Conservation (phyloP, 2,329 filamentous ascomycete genomes). For the Colletotrichum spinosum region DNA sequence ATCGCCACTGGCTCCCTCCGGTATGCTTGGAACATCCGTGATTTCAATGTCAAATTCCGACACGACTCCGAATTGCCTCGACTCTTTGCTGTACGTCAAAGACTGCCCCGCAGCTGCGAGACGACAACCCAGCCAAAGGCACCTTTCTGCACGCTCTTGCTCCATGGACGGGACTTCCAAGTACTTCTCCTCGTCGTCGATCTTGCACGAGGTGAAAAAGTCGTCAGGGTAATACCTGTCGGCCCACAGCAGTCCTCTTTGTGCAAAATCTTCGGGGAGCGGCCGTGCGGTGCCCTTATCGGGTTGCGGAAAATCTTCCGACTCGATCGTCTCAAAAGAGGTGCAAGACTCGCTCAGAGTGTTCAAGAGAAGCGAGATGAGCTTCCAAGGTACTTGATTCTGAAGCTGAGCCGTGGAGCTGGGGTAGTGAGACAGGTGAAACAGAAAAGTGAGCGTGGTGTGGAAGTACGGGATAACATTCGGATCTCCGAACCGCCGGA, state of each 20-base stretch:
- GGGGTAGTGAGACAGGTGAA: slow-evolving; percentile 54
- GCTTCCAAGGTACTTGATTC: slow-evolving; percentile 63
- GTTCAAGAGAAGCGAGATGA: slow-evolving; percentile 56
- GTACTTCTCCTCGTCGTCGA: slow-evolving; percentile 75
- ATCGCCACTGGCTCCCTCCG: not conserved
- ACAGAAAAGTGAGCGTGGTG: slow-evolving; percentile 70
- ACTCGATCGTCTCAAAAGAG: slow-evolving; percentile 39
- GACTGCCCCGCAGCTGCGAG: slow-evolving; percentile 57
- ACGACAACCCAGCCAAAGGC: slow-evolving; percentile 67
- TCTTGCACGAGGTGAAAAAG: slow-evolving; percentile 69
- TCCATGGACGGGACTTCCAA: slow-evolving; percentile 71
- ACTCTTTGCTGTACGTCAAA: slow-evolving; percentile 56
- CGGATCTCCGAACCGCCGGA: slow-evolving; percentile 58
- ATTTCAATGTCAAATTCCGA: slow-evolving; percentile 48
- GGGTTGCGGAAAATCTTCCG: slow-evolving; percentile 59
- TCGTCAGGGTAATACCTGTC: slow-evolving; percentile 67
- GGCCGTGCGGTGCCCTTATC: slow-evolving; percentile 61
- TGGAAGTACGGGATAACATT: slow-evolving; percentile 74
- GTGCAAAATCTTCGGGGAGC: slow-evolving; percentile 75
- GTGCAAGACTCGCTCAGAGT: slow-evolving; percentile 41
- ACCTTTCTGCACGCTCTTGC: slow-evolving; percentile 67
- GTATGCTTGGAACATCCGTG: not conserved
- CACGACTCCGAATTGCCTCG: slow-evolving; percentile 53
- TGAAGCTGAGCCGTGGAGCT: slow-evolving; percentile 58
- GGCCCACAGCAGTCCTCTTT: slow-evolving; percentile 72